Evolutionary conservation across 768 basidiomycete species (phyloP).

Genomic region (Russula compacta): DNA sequence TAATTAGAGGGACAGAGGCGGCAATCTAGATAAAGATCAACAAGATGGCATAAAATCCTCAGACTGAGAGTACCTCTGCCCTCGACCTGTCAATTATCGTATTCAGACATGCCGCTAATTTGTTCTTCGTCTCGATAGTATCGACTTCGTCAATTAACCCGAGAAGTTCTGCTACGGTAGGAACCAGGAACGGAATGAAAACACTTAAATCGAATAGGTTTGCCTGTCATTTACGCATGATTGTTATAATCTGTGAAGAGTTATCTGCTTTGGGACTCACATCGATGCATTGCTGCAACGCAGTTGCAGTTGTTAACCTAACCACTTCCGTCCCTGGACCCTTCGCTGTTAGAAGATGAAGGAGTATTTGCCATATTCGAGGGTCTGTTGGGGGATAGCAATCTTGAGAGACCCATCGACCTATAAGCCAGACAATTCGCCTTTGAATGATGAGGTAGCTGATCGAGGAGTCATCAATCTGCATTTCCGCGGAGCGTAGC

Average conservation of each 20-base stretch:
- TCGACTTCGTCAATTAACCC: slow-evolving; percentile 63
- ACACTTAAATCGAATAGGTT: slow-evolving; percentile 49
- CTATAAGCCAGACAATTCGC: slow-evolving; percentile 91
- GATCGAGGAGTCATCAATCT: background rate
- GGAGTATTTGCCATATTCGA: slow-evolving; percentile 70
- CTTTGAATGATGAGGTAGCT: slow-evolving; percentile 91
- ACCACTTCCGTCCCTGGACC: slow-evolving; percentile 78
- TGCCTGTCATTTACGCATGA: slow-evolving; percentile 35
- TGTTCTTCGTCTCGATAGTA: slow-evolving; percentile 65
- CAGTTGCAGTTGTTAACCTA: slow-evolving; percentile 72
- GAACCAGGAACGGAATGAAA: slow-evolving; percentile 63
- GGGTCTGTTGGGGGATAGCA: slow-evolving; percentile 50
- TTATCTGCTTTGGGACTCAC: slow-evolving; percentile 40
- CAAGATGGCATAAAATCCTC: background rate
- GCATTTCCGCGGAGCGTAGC: background rate
- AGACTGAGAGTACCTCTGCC: slow-evolving; percentile 24
- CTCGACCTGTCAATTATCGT: slow-evolving; percentile 50
- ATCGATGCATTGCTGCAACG: slow-evolving; percentile 76
- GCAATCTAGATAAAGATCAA: slow-evolving; percentile 41
- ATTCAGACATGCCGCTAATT: slow-evolving; percentile 62
- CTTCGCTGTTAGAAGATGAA: slow-evolving; percentile 64
- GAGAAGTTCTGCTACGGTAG: slow-evolving; percentile 57
- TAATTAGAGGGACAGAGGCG: slow-evolving; percentile 53
- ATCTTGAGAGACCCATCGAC: slow-evolving; percentile 75
- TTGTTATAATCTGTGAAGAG: background rate